Conservation (phyloP, 208 protist species). For the Vickermania ingenoplastis region DNA sequence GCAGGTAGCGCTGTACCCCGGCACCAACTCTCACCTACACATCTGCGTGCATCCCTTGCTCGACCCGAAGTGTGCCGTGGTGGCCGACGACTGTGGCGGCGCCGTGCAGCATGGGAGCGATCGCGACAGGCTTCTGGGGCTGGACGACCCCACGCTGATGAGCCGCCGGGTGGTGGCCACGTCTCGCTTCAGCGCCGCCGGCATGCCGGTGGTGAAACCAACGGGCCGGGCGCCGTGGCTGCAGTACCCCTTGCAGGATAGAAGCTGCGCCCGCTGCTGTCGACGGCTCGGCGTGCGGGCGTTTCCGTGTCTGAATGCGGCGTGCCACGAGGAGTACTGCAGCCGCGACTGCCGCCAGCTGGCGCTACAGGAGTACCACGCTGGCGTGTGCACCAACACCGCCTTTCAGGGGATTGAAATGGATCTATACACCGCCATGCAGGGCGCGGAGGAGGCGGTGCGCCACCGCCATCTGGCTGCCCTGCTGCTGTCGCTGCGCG, state of each 20-base stretch:
- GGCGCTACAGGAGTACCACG: constrained; percentile 59
- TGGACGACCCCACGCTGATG: constrained; percentile 12
- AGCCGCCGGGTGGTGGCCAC: constrained; percentile 38
- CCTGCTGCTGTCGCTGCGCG: constrained; percentile 69
- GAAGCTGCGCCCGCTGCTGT: constrained; percentile 48
- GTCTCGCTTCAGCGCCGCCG: constrained; percentile 8
- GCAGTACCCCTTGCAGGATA: constrained; percentile 54
- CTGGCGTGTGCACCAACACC: constrained; percentile 47
- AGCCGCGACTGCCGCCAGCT: constrained; percentile 63
- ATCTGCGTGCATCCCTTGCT: constrained; percentile 70
- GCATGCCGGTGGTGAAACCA: constrained; percentile 26
- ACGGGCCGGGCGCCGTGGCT: constrained; percentile 38
- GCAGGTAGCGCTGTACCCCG: constrained; percentile 49
- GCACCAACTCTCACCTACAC: constrained; percentile 61
- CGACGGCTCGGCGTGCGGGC: constrained; percentile 44
- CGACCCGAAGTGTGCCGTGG: constrained; percentile 26
- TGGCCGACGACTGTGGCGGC: not conserved
- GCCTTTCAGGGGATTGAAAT: constrained; percentile 72
- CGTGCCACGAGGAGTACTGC: constrained; percentile 87
- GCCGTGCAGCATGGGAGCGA: not conserved
- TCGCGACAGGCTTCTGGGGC: constrained; percentile 1
- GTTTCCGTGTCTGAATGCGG: constrained; percentile 51
- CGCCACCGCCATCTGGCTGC: constrained; percentile 55
- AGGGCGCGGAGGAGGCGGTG: constrained; percentile 19
- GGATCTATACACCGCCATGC: constrained; percentile 70